Evolutionary conservation across 345 rosid species (phyloP), one percentile per base, ranked within the genome.

Genomic region (Pugionium dolabratum): DNA sequence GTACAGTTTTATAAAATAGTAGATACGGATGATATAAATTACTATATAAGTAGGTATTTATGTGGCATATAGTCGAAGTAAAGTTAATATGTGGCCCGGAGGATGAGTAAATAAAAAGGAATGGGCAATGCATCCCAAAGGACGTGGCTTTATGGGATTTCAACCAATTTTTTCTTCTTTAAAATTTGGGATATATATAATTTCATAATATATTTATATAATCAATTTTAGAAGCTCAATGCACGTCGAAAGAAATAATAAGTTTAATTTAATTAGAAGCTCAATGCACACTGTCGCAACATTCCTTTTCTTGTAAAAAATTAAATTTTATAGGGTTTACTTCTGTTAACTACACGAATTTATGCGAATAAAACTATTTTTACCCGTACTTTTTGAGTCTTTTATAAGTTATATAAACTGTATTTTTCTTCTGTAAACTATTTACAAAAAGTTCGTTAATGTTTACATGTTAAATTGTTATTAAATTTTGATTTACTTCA

Each of bases 11-110:
- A 55, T 7, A 45, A 45, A 34, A 35, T 4, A 33, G 55, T 45
- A 7, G 5, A 46, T 33, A 27, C 35, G 32, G 32, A 27, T 25
- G 25, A 56, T 49, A 58, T 33, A 58, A 43, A 57, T 31, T 48
- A 64, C 54, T 49, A 36, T 43, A 53, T 34, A 57, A 41, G 59
- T 64, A 57, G 71, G 54, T 35, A 44, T 40, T 37, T 64, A 72
- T 58, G 66, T 54, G 55, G 40, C 62, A 70, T n/a, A 53, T 45
- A 62, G 66, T 58, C 71, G 58, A 72, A 30, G 66, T 50, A 72
- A 64, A 72, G 60, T 72, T 64, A 64, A 65, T 72, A 11, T 65
- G 61, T 51, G 62, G 65, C 49, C 54, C 54, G 47, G 53, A 59
- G 35, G 46, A 49, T 43, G 42, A 49, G 76, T 65, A 50, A 72